A percentile compares a stretch with the other conserved stretches of the same genome.
phyloP scores from a whole-genome alignment of 1,284 basidiomycete species.

The Melampsora americana region DNA sequence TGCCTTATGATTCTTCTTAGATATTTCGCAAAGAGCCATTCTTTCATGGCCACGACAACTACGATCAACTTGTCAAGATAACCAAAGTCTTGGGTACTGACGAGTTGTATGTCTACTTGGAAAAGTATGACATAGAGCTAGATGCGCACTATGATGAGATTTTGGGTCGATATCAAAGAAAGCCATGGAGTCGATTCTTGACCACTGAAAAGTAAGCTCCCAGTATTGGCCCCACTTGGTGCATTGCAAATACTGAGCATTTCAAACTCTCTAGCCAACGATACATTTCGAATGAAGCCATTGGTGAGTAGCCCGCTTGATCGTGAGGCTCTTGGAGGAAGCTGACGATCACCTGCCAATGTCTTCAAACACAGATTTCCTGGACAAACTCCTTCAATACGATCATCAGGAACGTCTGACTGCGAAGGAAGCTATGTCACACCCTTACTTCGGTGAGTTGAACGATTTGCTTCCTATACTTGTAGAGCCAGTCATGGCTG shows the following conservation, averaged over 20 bases:
- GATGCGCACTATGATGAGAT: conserved; percentile 55
- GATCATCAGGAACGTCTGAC: conserved; percentile 96
- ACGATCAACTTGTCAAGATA: conserved; percentile 97
- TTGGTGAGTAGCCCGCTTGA: conserved; percentile 51
- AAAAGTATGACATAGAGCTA: conserved; percentile 82
- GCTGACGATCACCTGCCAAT: background rate
- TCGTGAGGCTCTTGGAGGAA: conserved; percentile 11
- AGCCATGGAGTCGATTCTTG: conserved; percentile 54
- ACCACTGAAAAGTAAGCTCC: conserved; percentile 47
- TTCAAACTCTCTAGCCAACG: conserved; percentile 50
- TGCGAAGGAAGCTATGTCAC: conserved; percentile 80
- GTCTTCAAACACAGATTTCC: conserved; percentile 63
- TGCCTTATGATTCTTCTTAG: conserved; percentile 56
- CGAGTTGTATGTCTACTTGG: conserved; percentile 81
- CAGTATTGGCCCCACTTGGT: background rate
- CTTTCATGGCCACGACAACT: conserved; percentile 99
- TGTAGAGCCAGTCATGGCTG: background rate
- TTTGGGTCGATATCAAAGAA: conserved; percentile 51
- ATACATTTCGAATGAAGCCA: conserved; percentile 54
- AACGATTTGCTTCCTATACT: background rate
- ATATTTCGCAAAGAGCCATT: conserved; percentile 99
- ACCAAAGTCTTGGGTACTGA: conserved; percentile 96
- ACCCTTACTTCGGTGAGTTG: conserved; percentile 70
- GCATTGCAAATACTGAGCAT: background rate
- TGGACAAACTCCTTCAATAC: conserved; percentile 92